These are phyloP conservation scores for Salix arbutifolia DNA, from an alignment of 345 rosid genomes.

Conservation along the genomic window DNA sequence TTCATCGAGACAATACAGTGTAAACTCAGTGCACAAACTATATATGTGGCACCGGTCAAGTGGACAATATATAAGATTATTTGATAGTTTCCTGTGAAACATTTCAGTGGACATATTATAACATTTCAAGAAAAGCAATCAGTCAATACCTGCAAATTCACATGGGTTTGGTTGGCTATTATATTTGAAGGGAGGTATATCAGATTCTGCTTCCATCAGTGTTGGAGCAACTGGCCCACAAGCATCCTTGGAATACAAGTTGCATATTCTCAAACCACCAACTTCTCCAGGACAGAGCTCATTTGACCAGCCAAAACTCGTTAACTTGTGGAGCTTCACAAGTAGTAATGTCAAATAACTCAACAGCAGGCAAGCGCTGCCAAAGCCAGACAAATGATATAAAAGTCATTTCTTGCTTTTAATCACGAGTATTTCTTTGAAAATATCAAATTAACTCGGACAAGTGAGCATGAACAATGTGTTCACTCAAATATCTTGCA, in stretches of 20 bases:
- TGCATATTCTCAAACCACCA: slow-evolving; percentile 47
- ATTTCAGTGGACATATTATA: not conserved
- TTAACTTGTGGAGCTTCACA: slow-evolving; percentile 39
- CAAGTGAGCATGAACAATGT: too few species aligned
- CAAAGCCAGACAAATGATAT: not conserved
- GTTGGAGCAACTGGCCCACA: slow-evolving; percentile 43
- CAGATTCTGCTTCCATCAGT: slow-evolving; percentile 36
- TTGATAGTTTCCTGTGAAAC: not conserved
- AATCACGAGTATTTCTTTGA: too few species aligned
- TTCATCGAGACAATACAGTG: too few species aligned
- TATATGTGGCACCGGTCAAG: too few species aligned
- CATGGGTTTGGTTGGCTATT: slow-evolving; percentile 39
- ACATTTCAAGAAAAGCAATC: not conserved
- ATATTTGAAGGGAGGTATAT: slow-evolving; percentile 25
- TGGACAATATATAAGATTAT: not conserved
- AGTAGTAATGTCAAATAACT: slow-evolving; percentile 41
- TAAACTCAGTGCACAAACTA: not conserved
- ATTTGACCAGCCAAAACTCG: slow-evolving; percentile 44
- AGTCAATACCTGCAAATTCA: slow-evolving; percentile 54
- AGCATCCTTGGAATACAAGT: slow-evolving; percentile 44
- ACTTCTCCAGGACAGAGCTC: slow-evolving; percentile 83
- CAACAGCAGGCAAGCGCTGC: slow-evolving; percentile 61
- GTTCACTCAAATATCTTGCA: too few species aligned
- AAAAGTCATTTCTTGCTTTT: too few species aligned
- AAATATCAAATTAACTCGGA: too few species aligned